Base-by-base conservation (phyloP, 108 stramenopile species). In the Fistulifera pelliculosa region DNA sequence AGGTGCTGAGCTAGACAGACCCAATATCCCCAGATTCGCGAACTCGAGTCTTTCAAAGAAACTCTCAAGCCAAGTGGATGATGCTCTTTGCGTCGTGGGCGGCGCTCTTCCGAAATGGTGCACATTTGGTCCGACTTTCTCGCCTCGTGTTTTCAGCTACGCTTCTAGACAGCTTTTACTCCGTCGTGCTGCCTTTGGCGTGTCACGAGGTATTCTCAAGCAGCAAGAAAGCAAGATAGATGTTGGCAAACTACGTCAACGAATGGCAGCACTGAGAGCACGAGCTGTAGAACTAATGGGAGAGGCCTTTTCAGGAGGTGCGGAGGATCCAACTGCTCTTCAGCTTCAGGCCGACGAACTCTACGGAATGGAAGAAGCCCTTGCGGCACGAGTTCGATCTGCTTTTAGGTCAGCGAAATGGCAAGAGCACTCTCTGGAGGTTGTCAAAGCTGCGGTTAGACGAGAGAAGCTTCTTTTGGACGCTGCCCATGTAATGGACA, bases 311-410 rank as follows among this genome's bases (percentile, higher is more conserved):
- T 69, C 67, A 44, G 76, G 63, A n/a, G 76, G 67, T 7, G 76
- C 71, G 12, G 76, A 72, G 42, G 76, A 77, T 42, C 76, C 76
- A 0, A 77, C 70, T 38, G 76, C 76, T 2, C 43, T 77, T 18
- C 76, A 77, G 22, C 52, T 77, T 4, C 76, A 77, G 44, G 76
- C 76, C 18, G 76, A 77, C 39, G 76, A 77, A 40, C 58, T 77
- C 6, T 77, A 77, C 43, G 70, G 70, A 41, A 68, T 77, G 71
- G 76, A 77, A 62, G 76, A 77, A 44, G 64, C 66, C n/a, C 67
- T 77, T 50, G 70, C 62, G n/a, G 51, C 68, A 1, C 57, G 70
- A 12, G 71, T 77, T 11, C 27, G 49, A 44, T 39, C 71, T 12
- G 49, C 68, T 19, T 77, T 77, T 49, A 28, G 67, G 24, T 51